Evolutionary conservation across 331 rosid species (phyloP), one percentile per base, ranked within the genome.

Genomic region (Erythrophleum ivorense): DNA sequence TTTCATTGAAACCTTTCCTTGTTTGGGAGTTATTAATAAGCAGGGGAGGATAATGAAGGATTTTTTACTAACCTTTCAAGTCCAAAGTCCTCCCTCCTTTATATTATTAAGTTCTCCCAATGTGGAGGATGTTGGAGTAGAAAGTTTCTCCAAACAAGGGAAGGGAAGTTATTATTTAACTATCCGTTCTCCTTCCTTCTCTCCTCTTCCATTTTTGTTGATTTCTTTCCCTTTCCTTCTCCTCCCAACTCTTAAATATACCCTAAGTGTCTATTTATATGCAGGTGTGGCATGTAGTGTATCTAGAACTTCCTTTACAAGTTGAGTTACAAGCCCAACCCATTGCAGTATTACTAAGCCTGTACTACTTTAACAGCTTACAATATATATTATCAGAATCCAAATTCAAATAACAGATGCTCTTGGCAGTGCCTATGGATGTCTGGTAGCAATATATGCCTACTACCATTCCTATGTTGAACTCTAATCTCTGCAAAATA

Each of bases 331-430:
- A 8, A 18, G 72, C 53, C 10, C 73, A 68, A 11, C 9, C 33
- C 4, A 19, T 19, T 41, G 33, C 49, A 3, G 18, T 68, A 18
- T 40, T 9, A 40, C 33, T 67, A 68, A 14, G 7, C 52, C 31
- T n/a, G 6, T 46, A 12, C 40, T 48, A 29, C 11, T 29, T 5
- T 24, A 70, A 46, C 19, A 46, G 33, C 24, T 52, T 68, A 75
- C 14, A 31, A 41, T 55, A 64, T 53, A 19, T 64, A 41, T 70
- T 76, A 33, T 29, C 29, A 43, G 29, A 65, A 83, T 71, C 54
- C 48, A 71, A 79, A 41, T 38, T 80, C 31, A 54, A 55, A 71
- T 31, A 8, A 33, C 65, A 57, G 75, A 71, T 76, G 69, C 57
- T 76, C 29, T 69, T 52, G 68, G 31, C 36, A 31, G 46, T 70